Conservation (phyloP, 768 basidiomycete genomes). For the Leccinum disarticulatum region DNA sequence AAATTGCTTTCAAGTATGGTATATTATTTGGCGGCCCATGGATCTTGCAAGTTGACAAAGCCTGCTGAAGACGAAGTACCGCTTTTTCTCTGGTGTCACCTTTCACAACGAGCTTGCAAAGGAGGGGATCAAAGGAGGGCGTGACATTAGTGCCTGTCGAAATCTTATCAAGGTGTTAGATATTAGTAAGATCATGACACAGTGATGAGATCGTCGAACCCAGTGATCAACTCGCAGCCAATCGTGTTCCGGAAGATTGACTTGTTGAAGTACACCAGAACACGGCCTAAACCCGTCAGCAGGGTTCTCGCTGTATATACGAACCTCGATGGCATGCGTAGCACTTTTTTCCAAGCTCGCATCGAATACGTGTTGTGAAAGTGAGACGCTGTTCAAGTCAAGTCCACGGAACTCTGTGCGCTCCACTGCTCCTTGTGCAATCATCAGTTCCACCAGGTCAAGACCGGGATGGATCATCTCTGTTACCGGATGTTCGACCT, state of each 20-base stretch:
- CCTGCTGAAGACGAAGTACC: constrained; percentile 39
- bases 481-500: constrained; percentile 71
- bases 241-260: constrained; percentile 39
- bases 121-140: constrained; percentile 55
- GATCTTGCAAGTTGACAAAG: constrained; percentile 42
- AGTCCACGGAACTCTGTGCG: constrained; percentile 16
- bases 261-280: constrained; percentile 61
- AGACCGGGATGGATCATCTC: constrained; percentile 54
- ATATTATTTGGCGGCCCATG: constrained; percentile 63
- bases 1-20: constrained; percentile 48
- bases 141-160: constrained; percentile 52
- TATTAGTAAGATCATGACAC: background rate
- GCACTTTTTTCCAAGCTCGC: constrained; percentile 12
- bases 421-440: constrained; percentile 52
- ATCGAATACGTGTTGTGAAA: constrained; percentile 43
- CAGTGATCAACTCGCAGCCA: constrained; percentile 66
- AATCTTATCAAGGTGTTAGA: constrained; percentile 31
- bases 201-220: constrained; percentile 35
- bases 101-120: constrained; percentile 59
- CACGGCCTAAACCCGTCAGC: constrained; percentile 54
- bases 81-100: constrained; percentile 48
- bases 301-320: constrained; percentile 65
- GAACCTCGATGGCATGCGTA: constrained; percentile 52
- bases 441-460: constrained; percentile 66
- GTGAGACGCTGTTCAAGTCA: constrained; percentile 19